A percentile compares a stretch with the other conserved stretches of the same genome.
phyloP scores from a whole-genome alignment of 305 asterid species.

The Plantago lanceolata region DNA sequence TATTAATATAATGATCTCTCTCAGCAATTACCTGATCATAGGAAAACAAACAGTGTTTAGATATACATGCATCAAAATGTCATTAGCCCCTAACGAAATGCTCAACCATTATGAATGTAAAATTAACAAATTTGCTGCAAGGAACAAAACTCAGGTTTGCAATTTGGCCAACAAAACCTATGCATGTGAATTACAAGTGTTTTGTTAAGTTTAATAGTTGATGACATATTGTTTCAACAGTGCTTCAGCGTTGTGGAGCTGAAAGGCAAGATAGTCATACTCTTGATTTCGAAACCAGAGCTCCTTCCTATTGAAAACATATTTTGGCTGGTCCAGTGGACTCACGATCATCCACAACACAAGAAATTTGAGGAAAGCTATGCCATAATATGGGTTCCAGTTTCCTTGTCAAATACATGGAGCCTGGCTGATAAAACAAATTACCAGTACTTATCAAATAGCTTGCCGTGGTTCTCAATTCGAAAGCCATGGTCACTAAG shows the following conservation, averaged over 20 bases:
- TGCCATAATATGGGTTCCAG: slow-evolving; percentile 59
- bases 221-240: slow-evolving; percentile 32
- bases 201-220: background rate
- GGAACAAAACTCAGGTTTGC: background rate
- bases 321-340: slow-evolving; percentile 48
- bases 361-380: slow-evolving; percentile 27
- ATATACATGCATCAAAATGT: too few relatives aligned
- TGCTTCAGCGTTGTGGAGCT: slow-evolving; percentile 40
- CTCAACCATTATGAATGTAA: background rate
- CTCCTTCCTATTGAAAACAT: slow-evolving; percentile 46
- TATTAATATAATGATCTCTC: background rate
- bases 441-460: slow-evolving; percentile 43
- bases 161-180: background rate
- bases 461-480: slow-evolving; percentile 58
- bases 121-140: background rate
- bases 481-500: slow-evolving; percentile 53
- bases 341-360: slow-evolving; percentile 36
- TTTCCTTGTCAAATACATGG: slow-evolving; percentile 41
- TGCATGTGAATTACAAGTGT: background rate
- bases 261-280: slow-evolving; percentile 52
- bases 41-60: background rate
- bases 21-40: background rate
- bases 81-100: background rate
- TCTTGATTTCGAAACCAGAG: slow-evolving; percentile 62
- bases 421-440: slow-evolving; percentile 32